Conservation (phyloP, 2,329 filamentous ascomycete species). For the Mollisia scopiformis region DNA sequence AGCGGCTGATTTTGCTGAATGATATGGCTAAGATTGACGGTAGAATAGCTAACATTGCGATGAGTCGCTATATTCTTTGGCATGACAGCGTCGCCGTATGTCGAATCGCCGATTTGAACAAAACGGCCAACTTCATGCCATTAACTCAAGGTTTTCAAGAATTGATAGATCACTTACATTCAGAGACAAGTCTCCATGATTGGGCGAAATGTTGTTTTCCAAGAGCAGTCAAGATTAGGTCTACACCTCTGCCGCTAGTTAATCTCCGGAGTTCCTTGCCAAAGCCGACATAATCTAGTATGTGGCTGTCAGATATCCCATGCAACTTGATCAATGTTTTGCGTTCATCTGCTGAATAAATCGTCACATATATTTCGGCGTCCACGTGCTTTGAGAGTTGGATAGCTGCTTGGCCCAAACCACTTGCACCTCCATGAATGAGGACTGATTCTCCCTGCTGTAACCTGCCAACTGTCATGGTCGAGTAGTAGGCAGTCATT, state of each 20-base stretch:
- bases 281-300: slow-evolving; percentile 1
- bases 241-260: slow-evolving; percentile 1
- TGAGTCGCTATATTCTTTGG: not conserved
- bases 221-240: slow-evolving; percentile 6
- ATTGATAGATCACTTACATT: not conserved
- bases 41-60: slow-evolving; percentile 7
- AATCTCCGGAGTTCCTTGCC: not conserved
- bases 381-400: slow-evolving; percentile 6
- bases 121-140: slow-evolving; percentile 4
- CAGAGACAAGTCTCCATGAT: slow-evolving; percentile 4
- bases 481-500: slow-evolving; percentile 1
- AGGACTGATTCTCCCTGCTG: slow-evolving; percentile 8
- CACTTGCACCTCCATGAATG: slow-evolving; percentile 7
- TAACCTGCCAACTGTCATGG: not conserved
- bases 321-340: slow-evolving; percentile 1
- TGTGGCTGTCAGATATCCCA: slow-evolving; percentile 1
- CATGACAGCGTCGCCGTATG: not conserved
- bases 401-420: slow-evolving; percentile 7
- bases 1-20: not conserved
- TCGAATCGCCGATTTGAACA: not conserved
- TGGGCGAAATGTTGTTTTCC: slow-evolving; percentile 2
- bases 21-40: slow-evolving; percentile 2
- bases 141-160: not conserved
- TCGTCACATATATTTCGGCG: slow-evolving; percentile 2
- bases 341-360: not conserved